Percentiles rank a stretch among this genome's conserved stretches.
phyloP scores from a whole-genome alignment of 2,329 filamentous ascomycete species.

The Exophiala phaeomuriformis region DNA sequence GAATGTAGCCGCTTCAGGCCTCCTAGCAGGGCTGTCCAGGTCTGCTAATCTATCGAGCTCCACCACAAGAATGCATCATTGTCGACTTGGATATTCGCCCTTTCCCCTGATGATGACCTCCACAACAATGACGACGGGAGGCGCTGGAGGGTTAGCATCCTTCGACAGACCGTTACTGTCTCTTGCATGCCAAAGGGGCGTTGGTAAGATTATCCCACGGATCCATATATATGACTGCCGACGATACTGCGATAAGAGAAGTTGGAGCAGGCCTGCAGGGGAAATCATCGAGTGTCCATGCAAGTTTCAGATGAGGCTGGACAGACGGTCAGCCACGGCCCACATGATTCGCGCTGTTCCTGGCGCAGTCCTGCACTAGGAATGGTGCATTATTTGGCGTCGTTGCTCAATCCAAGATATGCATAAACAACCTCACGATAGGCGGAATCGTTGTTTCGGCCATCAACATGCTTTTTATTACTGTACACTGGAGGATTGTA shows the following conservation, averaged over 20 bases:
- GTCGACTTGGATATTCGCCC: background rate
- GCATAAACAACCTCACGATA: background rate
- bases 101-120: background rate
- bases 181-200: no score
- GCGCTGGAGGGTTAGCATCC: background rate
- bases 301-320: constrained; percentile 14
- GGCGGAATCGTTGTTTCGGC: background rate
- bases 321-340: background rate
- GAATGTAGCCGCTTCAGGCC: no score
- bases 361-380: background rate
- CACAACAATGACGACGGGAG: background rate
- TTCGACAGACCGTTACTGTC: no score
- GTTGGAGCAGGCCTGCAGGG: no score
- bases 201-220: no score
- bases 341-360: background rate
- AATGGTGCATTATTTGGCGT: background rate
- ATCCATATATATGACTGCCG: no score
- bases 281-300: constrained; percentile 5
- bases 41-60: background rate
- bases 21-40: no score
- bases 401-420: background rate
- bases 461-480: background rate
- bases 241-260: no score
- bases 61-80: background rate
- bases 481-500: background rate